Evolutionary conservation across 192 early-diverging fungal genomes (phyloP), one percentile per base, ranked within the genome.

Genomic region (Umbelopsis ramanniana): DNA sequence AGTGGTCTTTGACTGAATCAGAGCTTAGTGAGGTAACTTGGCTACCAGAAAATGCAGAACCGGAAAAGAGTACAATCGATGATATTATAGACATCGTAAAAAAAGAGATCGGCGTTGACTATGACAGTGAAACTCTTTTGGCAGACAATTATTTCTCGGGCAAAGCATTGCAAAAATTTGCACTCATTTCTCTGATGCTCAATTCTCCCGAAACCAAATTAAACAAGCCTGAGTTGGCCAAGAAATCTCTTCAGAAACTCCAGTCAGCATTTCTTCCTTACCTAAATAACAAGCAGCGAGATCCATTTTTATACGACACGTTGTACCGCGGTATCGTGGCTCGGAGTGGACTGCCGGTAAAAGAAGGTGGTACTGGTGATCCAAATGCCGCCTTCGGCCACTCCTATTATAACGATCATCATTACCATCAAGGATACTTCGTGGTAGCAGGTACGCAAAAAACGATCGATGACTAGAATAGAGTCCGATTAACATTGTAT

Each of bases 391-490:
- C 53, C 7, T 80, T 80, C 60, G 79, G 79, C 0, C 79, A 80
- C 52, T 46, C 74, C 8, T 80, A 80, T 29, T 80, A 80, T n/a
- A 80, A 71, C 43, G 79, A 80, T 63, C 79, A 80, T 45, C 79
- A 80, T 54, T 80, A 80, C 73, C 79, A 80, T 68, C 75, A 80
- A 67, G 79, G 78, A 3, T 76, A 80, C n/a, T 33, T 76, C 7
- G 46, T 76, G 47, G 74, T 76, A 6, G 69, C 74, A 70, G 74
- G 78, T 74, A 72, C 46, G 11, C 26, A 11, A 11, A 60, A 21
- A 43, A 57, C 15, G 23, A 38, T 23, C 15, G 37, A 43, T 43
- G 29, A 29, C 29, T 5, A 43, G 6, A 43, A 12, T 43, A 43
- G 38, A 29, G 22, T 63, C 29, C 1, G 29, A 74, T 24, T 40